Base-by-base conservation (phyloP, 2,329 filamentous ascomycete species). In the Westerdykella ornata region DNA sequence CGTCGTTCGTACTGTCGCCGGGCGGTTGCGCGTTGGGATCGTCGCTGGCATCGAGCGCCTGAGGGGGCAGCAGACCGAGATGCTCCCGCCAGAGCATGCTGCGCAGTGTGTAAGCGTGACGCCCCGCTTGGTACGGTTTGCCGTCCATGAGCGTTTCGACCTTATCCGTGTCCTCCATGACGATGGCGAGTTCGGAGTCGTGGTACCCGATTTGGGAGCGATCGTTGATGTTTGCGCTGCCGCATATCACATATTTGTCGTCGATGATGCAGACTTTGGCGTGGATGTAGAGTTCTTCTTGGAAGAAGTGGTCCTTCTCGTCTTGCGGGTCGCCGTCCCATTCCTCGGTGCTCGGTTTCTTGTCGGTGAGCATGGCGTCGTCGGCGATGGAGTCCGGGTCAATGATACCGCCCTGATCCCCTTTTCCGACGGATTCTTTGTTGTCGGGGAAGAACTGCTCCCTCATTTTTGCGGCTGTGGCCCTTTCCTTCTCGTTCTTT, bases 211-310 rank as follows among this genome's bases (percentile, higher is more conserved):
- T 70, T 66, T 95, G 89, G 38, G 86, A 81, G 41, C 90, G 83
- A 62, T 97, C 90, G 63, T 96, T 97, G 55, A 96, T 75, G 66
- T 96, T 97, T 49, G 85, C 87, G 18, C 83, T 88, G 14, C 88
- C 88, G 60, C 88, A 92, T 39, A 96, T 80, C 1, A 85, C 88
- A 36, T 88, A 76, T 40, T 81, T 80, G 63, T 97, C 90, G 60
- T 97, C 89, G 1, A 84, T 84, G 52, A 96, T 90, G 51, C 92
- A 76, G 40, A 96, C 75, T 69, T 97, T 98, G 19, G 81, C 85
- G 64, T 98, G 92, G 36, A 97, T 83, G 63, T 98, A 98, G 2
- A 97, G 77, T 65, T 98, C 90, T 63, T 98, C 92, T 61, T 95
- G 90, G 44, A 97, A 83, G 72, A 92, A 94, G 60, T 94, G 87